These are phyloP conservation scores for Aspergillus funiculosus DNA, from an alignment of 495 filamentous ascomycete genomes.

Conservation along the genomic window DNA sequence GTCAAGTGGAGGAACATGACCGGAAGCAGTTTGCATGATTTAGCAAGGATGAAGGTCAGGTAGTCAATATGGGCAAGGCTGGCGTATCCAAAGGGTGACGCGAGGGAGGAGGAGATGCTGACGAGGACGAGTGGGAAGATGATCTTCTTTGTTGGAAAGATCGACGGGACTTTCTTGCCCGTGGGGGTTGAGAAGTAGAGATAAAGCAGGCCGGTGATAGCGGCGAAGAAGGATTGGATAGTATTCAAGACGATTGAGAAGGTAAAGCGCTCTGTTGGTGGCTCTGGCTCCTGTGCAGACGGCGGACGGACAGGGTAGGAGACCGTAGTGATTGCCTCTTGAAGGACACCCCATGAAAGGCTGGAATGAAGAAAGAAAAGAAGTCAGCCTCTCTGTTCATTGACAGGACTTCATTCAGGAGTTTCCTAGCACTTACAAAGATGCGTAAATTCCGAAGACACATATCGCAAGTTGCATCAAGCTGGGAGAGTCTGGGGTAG, in stretches of 20 bases:
- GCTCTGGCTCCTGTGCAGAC: constrained; percentile 47
- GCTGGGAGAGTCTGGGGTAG: constrained; percentile 41
- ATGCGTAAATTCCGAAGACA: constrained; percentile 88
- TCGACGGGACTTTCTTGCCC: constrained; percentile 47
- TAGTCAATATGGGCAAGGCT: constrained; percentile 94
- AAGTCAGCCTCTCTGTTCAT: constrained; percentile 16
- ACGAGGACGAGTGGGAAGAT: constrained; percentile 77
- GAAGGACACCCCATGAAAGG: constrained; percentile 89
- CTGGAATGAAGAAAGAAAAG: constrained; percentile 43
- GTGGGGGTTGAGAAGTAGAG: constrained; percentile 61
- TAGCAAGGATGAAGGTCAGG: constrained; percentile 96
- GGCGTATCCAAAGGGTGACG: constrained; percentile 92
- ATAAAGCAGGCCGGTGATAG: constrained; percentile 73
- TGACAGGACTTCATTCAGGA: neutral
- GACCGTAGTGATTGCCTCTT: constrained; percentile 97
- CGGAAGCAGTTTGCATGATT: constrained; percentile 93
- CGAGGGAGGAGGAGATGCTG: constrained; percentile 78
- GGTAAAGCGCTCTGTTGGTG: constrained; percentile 63
- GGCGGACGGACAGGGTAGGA: constrained; percentile 51
- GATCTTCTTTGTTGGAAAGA: constrained; percentile 72
- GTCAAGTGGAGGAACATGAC: constrained; percentile 96
- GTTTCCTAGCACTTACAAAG: constrained; percentile 62
- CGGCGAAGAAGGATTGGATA: constrained; percentile 88
- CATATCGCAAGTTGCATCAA: constrained; percentile 74
- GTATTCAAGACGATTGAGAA: constrained; percentile 94